A percentile compares a stretch with the other conserved stretches of the same genome.
phyloP scores from a whole-genome alignment of 805 yeast genomes.

The Teunomyces aglyptinius region DNA sequence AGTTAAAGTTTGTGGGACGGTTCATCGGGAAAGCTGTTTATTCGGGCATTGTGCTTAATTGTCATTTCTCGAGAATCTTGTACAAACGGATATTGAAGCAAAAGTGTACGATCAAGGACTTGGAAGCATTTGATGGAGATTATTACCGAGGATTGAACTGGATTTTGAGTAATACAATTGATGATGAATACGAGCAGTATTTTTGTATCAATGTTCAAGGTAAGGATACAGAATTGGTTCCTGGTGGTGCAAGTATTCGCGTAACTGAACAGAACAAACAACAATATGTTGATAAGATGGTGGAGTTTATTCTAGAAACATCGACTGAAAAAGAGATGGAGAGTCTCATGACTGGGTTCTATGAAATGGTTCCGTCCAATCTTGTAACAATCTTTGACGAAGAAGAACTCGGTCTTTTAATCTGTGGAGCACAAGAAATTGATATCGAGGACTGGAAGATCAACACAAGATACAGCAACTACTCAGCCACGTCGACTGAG shows the following conservation, averaged over 20 bases:
- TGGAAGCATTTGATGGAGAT: conserved; percentile 90
- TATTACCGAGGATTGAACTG: conserved; percentile 89
- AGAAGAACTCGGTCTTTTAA: conserved; percentile 87
- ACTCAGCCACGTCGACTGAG: conserved; percentile 77
- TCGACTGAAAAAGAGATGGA: conserved; percentile 87
- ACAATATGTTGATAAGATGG: conserved; percentile 82
- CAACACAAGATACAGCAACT: conserved; percentile 77
- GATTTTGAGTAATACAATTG: conserved; percentile 96
- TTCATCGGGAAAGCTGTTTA: conserved; percentile 91
- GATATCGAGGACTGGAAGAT: conserved; percentile 95
- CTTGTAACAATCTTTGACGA: conserved; percentile 94
- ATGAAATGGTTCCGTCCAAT: conserved; percentile 86
- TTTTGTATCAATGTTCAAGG: conserved; percentile 94
- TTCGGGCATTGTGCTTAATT: conserved; percentile 82
- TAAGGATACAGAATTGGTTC: conserved; percentile 75
- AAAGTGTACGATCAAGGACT: conserved; percentile 80
- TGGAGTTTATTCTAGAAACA: conserved; percentile 77
- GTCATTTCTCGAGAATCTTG: conserved; percentile 93
- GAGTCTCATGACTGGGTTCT: conserved; percentile 80
- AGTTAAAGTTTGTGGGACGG: conserved; percentile 87
- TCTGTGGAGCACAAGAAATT: conserved; percentile 93
- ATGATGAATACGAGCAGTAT: conserved; percentile 91
- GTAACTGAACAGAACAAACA: conserved; percentile 90
- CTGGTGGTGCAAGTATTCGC: conserved; percentile 75
- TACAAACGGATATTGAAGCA: conserved; percentile 82